Evolutionary conservation across 176 grass and related monocot species (phyloP).

Genomic region (Bothriochloa decipiens): DNA sequence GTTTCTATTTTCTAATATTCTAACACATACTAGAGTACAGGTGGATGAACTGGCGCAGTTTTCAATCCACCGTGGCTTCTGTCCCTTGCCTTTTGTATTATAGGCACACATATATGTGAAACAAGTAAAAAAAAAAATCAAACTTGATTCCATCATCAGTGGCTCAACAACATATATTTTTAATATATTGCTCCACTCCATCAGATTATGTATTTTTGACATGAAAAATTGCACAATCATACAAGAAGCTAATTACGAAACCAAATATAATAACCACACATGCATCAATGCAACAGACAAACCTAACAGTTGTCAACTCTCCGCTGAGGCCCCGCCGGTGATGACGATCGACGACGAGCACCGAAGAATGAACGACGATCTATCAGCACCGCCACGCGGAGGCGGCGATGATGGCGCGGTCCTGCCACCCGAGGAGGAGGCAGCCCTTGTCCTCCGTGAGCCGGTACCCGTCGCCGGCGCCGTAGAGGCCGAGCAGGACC

Average conservation of each 20-base stretch:
- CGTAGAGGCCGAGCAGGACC: conserved; percentile 75
- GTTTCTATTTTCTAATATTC: too few species aligned
- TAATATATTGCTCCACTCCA: too few species aligned
- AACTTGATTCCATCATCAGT: too few species aligned
- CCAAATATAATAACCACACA: not conserved
- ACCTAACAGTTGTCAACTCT: not conserved
- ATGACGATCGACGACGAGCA: not conserved
- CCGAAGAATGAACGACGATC: not conserved
- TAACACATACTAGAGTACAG: too few species aligned
- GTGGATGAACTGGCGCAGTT: too few species aligned
- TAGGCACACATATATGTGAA: too few species aligned
- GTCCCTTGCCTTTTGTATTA: too few species aligned
- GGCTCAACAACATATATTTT: too few species aligned
- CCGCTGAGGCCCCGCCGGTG: not conserved
- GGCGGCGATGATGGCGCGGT: conserved; percentile 74
- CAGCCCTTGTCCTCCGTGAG: conserved; percentile 76
- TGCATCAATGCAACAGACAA: not conserved
- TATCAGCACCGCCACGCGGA: conserved; percentile 68
- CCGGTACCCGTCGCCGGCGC: conserved; percentile 77
- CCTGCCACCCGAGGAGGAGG: conserved; percentile 88
- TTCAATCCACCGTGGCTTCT: too few species aligned
- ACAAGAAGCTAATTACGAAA: not conserved
- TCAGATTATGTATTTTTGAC: not conserved
- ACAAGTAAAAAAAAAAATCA: too few species aligned
- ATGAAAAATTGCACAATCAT: not conserved